These are phyloP conservation scores for Ramaria sp. DNA, from an alignment of 768 basidiomycete genomes.

Conservation along the genomic window DNA sequence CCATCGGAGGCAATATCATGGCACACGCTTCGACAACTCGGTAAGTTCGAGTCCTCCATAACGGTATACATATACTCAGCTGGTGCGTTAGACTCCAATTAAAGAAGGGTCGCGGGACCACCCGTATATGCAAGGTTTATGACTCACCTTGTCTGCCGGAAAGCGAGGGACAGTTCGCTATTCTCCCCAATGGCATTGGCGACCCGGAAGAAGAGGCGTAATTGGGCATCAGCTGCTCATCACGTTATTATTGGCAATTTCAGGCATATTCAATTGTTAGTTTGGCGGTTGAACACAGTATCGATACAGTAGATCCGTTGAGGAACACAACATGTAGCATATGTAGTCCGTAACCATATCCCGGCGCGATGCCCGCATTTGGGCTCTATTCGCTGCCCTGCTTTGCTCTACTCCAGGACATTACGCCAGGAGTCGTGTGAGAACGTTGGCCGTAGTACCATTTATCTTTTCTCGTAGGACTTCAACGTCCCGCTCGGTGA, in stretches of 20 bases:
- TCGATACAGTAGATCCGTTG: slow-evolving; percentile 3
- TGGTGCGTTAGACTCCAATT: slow-evolving; percentile 57
- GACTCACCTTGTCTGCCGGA: slow-evolving; percentile 97
- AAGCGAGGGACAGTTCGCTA: slow-evolving; percentile 91
- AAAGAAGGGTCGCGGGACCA: slow-evolving; percentile 85
- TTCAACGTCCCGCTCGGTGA: slow-evolving; percentile 70
- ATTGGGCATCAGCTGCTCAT: slow-evolving; percentile 7
- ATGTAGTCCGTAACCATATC: background rate
- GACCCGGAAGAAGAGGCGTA: slow-evolving; percentile 85
- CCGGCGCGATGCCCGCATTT: background rate
- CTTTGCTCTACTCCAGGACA: background rate
- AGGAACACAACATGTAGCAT: slow-evolving; percentile 2
- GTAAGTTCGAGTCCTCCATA: slow-evolving; percentile 28
- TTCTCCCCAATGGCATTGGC: slow-evolving; percentile 82
- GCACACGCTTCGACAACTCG: slow-evolving; percentile 97
- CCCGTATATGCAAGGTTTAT: slow-evolving; percentile 92
- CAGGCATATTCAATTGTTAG: background rate
- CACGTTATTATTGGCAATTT: background rate
- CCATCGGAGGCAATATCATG: slow-evolving; percentile 98
- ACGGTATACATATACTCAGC: background rate
- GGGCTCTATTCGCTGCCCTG: background rate
- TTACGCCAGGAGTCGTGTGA: slow-evolving; percentile 72
- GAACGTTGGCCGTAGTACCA: slow-evolving; percentile 74
- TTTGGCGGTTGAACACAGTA: slow-evolving; percentile 4
- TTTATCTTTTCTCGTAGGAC: slow-evolving; percentile 70